Evolutionary conservation across 208 protist genomes (phyloP).

Genomic region (Zelonia costaricensis): DNA sequence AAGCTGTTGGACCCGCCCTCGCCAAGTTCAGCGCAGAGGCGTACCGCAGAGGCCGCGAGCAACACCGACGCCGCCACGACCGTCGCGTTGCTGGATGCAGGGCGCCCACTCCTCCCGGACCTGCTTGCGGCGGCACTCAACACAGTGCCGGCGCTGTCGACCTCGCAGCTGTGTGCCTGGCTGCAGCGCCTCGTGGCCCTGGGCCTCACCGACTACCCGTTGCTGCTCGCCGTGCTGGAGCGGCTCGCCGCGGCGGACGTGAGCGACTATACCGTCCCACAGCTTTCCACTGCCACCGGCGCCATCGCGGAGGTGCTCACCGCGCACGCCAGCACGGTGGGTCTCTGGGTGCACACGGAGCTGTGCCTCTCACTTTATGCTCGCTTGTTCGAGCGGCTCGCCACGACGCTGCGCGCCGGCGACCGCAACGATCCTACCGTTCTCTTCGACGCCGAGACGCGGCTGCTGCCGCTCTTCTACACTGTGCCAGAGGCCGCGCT

Average conservation of each 20-base stretch:
- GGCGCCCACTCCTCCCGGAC: conserved; percentile 19
- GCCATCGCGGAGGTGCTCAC: conserved; percentile 11
- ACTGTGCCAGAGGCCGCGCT: conserved; percentile 28
- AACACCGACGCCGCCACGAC: background rate
- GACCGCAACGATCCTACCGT: conserved; percentile 7
- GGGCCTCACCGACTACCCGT: conserved; percentile 26
- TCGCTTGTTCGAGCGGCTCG: conserved; percentile 8
- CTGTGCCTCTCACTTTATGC: conserved; percentile 15
- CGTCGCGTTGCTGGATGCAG: conserved; percentile 8
- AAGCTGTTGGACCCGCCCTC: too few relatives aligned
- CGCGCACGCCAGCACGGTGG: background rate
- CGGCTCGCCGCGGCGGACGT: conserved; percentile 5
- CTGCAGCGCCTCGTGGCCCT: conserved; percentile 42
- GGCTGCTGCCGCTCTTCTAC: conserved; percentile 23
- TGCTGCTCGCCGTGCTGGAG: conserved; percentile 32
- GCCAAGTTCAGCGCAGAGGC: too few relatives aligned
- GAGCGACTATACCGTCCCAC: conserved; percentile 21
- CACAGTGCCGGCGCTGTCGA: conserved; percentile 30
- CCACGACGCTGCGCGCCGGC: conserved; percentile 9
- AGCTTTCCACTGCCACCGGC: conserved; percentile 38
- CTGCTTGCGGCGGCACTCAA: conserved; percentile 15
- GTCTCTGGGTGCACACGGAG: conserved; percentile 16
- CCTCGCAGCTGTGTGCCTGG: conserved; percentile 59
- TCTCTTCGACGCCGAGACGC: conserved; percentile 1
- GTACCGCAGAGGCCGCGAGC: background rate